Percentiles rank a stretch among this genome's conserved stretches.
phyloP scores from a whole-genome alignment of 164 flowering plant species.

The Vitis labrusca region DNA sequence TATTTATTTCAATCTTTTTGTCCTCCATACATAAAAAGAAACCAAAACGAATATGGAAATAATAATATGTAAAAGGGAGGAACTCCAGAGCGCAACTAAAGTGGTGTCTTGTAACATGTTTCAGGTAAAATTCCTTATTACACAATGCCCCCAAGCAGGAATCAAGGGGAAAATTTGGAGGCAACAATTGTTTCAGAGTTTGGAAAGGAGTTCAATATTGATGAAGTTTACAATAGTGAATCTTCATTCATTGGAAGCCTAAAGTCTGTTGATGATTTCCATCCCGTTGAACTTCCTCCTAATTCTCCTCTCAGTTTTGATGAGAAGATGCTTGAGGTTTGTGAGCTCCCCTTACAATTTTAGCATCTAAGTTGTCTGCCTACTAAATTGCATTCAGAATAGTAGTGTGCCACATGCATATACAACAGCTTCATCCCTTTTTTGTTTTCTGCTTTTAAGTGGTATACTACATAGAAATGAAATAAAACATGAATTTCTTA shows the following conservation, averaged over 20 bases:
- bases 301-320: slow-evolving; percentile 68
- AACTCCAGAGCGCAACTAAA: not conserved
- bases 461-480: too few species aligned
- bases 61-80: not conserved
- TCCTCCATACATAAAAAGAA: not conserved
- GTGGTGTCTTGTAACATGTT: slow-evolving; percentile 12
- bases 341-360: slow-evolving; percentile 15
- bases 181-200: slow-evolving; percentile 71
- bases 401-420: too few species aligned
- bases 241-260: slow-evolving; percentile 92
- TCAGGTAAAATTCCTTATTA: slow-evolving; percentile 93
- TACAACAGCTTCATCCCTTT: too few species aligned
- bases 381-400: too few species aligned
- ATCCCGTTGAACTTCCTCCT: slow-evolving; percentile 80
- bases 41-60: not conserved
- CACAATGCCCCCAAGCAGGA: slow-evolving; percentile 85
- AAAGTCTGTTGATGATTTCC: slow-evolving; percentile 58
- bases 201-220: slow-evolving; percentile 84
- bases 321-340: slow-evolving; percentile 73
- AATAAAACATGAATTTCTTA: too few species aligned
- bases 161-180: slow-evolving; percentile 59
- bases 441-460: too few species aligned
- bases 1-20: not conserved
- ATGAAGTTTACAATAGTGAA: slow-evolving; percentile 74
- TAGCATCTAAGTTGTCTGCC: not conserved